Base-by-base conservation (phyloP, 2,329 filamentous ascomycete genomes). In the Nemania sp. region DNA sequence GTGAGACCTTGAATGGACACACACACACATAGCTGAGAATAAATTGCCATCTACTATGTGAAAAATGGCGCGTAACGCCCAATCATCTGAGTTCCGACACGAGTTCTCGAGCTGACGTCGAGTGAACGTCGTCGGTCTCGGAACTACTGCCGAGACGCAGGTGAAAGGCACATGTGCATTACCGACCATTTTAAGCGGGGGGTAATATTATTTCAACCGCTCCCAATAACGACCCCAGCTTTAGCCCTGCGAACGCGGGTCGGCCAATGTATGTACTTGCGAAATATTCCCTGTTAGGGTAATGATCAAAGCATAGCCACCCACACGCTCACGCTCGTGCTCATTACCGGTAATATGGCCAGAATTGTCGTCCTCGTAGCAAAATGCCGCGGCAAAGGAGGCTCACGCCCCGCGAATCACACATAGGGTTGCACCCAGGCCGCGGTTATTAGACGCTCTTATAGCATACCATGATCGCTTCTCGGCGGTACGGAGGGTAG, bases 131-230 rank as follows among this genome's bases (percentile, higher is more conserved):
- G 58, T 54, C 43, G 42, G 48, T 53, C 37, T 59, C 58, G 58
- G 50, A 18, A 52, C 13, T 45, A 59, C 52, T 64, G 62, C 59
- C 62, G 62, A 59, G 59, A 52, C 50, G 59, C 59, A 64, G 54
- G 59, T 39, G 55, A 58, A 35, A 61, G 18, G 48, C 37, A 39
- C 54, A 47, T 47, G 18, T 59, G 59, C 62, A 64, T 55, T 64
- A 58, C 62, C 62, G 62, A 64, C 29, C 11, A 3, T 34, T 56
- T 59, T 59, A 62, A 64, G 58, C 62, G 59, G 59, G 58, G 54
- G 59, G 20, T 56, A 51, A 56, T 59, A 35, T 18, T 52, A 57
- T 48, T 62, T 62, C 59, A 64, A 29, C 59, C 54, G 55, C 34
- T 34, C 25, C 51, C 56, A 50, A 53, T 43, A 46, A 53, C 46